These are phyloP conservation scores for Venustampulla echinocandica DNA, from an alignment of 495 filamentous ascomycete species.

Conservation along the genomic window DNA sequence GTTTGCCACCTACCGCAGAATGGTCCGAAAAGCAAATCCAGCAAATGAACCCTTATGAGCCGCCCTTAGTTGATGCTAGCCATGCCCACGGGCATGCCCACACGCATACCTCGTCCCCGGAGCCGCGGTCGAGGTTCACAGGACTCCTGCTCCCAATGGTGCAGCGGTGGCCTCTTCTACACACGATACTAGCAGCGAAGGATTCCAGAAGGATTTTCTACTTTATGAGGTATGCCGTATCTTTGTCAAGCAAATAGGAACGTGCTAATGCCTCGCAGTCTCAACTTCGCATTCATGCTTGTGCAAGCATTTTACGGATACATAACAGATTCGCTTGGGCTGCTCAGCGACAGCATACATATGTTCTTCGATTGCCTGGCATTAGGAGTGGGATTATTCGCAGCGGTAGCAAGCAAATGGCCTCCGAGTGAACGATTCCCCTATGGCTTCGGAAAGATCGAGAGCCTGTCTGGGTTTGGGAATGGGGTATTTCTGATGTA, in stretches of 20 bases:
- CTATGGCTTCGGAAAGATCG: slow-evolving; percentile 94
- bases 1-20: slow-evolving; percentile 3
- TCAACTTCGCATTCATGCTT: slow-evolving; percentile 94
- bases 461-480: slow-evolving; percentile 90
- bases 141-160: slow-evolving; percentile 55
- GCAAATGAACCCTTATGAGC: slow-evolving; percentile 2
- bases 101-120: slow-evolving; percentile 21
- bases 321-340: slow-evolving; percentile 80
- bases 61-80: slow-evolving; percentile 6
- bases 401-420: slow-evolving; percentile 98
- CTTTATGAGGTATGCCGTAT: slow-evolving; percentile 68
- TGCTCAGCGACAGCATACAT: slow-evolving; percentile 95
- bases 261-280: slow-evolving; percentile 37
- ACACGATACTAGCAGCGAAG: slow-evolving; percentile 80
- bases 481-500: slow-evolving; percentile 96
- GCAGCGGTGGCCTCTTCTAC: slow-evolving; percentile 63
- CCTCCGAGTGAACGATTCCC: slow-evolving; percentile 79
- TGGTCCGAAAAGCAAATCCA: slow-evolving; percentile 10
- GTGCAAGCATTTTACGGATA: slow-evolving; percentile 92
- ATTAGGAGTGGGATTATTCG: slow-evolving; percentile 81
- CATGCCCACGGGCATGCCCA: slow-evolving; percentile 21
- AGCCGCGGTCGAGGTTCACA: slow-evolving; percentile 49
- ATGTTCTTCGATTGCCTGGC: slow-evolving; percentile 99
- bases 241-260: neutral
- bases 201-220: slow-evolving; percentile 96